Evolutionary conservation across 371 early-diverging fungal genomes (phyloP).

Genomic region (Rhizopus delemar): DNA sequence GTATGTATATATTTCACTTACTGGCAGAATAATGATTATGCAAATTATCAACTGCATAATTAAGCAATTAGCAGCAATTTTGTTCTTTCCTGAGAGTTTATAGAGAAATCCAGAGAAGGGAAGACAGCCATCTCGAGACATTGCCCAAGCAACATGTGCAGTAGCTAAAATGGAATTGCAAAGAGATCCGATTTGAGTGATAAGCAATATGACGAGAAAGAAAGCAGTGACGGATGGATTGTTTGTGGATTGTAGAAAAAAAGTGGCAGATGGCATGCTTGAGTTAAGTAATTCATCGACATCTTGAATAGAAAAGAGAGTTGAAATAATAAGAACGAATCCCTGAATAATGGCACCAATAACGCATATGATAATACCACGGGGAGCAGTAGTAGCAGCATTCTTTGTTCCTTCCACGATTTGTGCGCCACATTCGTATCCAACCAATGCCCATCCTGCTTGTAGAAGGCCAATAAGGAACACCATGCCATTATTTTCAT

Average conservation of each 20-base stretch:
- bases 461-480: conserved; percentile 48
- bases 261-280: conserved; percentile 22
- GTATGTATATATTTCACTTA: conserved; percentile 9
- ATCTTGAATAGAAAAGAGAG: conserved; percentile 45
- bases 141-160: conserved; percentile 28
- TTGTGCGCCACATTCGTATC: conserved; percentile 48
- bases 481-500: conserved; percentile 28
- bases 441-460: conserved; percentile 43
- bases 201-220: conserved; percentile 28
- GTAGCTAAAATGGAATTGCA: conserved; percentile 27
- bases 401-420: conserved; percentile 49
- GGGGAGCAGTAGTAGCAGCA: conserved; percentile 44
- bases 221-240: conserved; percentile 19
- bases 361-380: conserved; percentile 45
- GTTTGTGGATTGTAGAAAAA: conserved; percentile 23
- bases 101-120: conserved; percentile 28
- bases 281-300: conserved; percentile 29
- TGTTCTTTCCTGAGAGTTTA: conserved; percentile 11
- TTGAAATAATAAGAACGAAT: conserved; percentile 33
- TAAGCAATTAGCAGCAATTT: conserved; percentile 25
- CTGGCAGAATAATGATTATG: conserved; percentile 33
- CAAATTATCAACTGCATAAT: conserved; percentile 18
- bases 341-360: conserved; percentile 39
- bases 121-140: conserved; percentile 31
- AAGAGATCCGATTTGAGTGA: conserved; percentile 29